Conservation (phyloP, 169 alveolate genomes). For the Cryptosporidium tyzzeri region DNA sequence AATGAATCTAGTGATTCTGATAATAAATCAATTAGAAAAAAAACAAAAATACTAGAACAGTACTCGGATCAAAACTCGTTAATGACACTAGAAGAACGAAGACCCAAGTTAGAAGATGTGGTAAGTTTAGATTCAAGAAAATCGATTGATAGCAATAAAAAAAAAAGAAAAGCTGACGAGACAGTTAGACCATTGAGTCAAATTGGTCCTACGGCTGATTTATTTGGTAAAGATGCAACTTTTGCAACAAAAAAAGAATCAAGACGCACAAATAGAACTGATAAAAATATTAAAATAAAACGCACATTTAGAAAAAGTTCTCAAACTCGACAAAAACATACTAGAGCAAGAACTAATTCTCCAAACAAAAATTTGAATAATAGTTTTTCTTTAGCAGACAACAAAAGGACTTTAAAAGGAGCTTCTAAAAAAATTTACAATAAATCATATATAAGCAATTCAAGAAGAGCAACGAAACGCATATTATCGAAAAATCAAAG, state of each 20-base stretch:
- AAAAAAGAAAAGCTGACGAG: background rate
- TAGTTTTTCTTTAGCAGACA: background rate
- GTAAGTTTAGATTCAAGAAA: background rate
- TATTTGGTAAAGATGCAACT: constrained; percentile 5
- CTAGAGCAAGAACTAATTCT: background rate
- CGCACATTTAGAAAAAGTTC: background rate
- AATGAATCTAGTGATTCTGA: background rate
- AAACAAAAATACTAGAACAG: background rate
- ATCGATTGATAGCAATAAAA: background rate
- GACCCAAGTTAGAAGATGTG: background rate
- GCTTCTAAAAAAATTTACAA: background rate
- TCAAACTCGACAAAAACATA: background rate
- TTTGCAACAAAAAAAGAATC: background rate
- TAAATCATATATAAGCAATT: background rate
- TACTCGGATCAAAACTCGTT: background rate
- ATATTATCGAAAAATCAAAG: background rate
- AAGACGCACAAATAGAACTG: background rate
- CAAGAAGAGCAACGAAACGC: background rate
- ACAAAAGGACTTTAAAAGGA: background rate
- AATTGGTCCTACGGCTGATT: background rate
- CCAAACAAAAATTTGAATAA: background rate
- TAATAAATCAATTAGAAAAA: background rate
- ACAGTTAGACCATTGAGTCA: background rate
- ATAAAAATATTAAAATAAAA: background rate
- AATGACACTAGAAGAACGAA: background rate